A percentile compares a stretch with the other conserved stretches of the same genome.
Conservation (phyloP, 2,329 filamentous ascomycete genomes). For the Bipolaris gigantea region DNA sequence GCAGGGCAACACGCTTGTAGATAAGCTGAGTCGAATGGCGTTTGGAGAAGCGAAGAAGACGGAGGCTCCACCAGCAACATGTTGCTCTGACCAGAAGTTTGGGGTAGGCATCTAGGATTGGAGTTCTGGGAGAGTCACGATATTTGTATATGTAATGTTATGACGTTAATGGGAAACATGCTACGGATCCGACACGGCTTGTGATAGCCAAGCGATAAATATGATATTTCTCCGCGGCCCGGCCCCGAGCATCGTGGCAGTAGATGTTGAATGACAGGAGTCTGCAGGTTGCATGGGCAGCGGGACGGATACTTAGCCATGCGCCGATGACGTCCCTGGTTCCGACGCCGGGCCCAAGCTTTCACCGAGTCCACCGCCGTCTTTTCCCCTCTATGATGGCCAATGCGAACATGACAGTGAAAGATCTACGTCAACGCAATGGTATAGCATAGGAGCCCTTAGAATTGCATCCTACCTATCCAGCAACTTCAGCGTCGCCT, state of each 20-base stretch:
- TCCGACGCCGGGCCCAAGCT: conserved; percentile 18
- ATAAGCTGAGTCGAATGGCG: conserved; percentile 55
- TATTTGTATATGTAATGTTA: background rate
- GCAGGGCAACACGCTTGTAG: conserved; percentile 51
- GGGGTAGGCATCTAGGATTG: conserved; percentile 19
- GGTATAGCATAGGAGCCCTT: conserved; percentile 1
- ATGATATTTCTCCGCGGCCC: background rate
- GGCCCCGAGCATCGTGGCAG: background rate
- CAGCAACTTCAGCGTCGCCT: conserved; percentile 1
- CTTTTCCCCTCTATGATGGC: conserved; percentile 9
- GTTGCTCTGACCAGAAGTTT: conserved; percentile 25
- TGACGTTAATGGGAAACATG: background rate
- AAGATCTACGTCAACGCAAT: conserved; percentile 4
- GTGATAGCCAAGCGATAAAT: background rate
- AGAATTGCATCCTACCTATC: background rate
- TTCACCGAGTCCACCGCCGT: conserved; percentile 6
- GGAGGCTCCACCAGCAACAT: conserved; percentile 11
- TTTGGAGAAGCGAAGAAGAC: conserved; percentile 46
- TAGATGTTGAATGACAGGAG: background rate
- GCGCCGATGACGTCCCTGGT: conserved; percentile 6
- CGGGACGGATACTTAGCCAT: background rate
- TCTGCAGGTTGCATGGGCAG: background rate
- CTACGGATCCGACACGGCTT: background rate
- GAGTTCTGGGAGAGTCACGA: background rate
- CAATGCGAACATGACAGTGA: background rate